phyloP scores from a whole-genome alignment of 352 stramenopile species.

The Discostella stelligera region DNA sequence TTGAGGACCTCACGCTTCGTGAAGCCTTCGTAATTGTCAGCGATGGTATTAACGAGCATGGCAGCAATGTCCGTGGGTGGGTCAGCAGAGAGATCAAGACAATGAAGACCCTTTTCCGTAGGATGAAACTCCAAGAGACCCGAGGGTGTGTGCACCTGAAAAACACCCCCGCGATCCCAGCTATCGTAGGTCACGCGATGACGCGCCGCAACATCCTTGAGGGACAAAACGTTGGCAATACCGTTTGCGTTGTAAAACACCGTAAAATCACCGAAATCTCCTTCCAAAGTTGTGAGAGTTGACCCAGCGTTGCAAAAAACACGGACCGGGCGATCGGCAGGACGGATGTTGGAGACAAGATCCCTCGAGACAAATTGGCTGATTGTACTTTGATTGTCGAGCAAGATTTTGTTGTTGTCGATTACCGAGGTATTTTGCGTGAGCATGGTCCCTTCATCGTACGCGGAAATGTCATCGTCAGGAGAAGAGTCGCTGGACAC shows the following conservation, averaged over 20 bases:
- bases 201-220: slow-evolving; percentile 1
- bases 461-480: too few relatives aligned
- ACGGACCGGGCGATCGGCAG: not conserved
- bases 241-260: slow-evolving; percentile 23
- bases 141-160: not conserved
- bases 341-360: not conserved
- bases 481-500: not conserved
- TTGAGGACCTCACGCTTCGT: slow-evolving; percentile 11
- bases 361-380: not conserved
- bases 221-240: slow-evolving; percentile 47
- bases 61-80: too few relatives aligned
- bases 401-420: not conserved
- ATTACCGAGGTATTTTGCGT: not conserved
- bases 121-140: not conserved
- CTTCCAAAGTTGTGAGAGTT: not conserved
- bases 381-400: not conserved
- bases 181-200: slow-evolving; percentile 13
- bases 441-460: not conserved
- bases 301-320: slow-evolving; percentile 1
- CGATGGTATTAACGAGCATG: slow-evolving; percentile 5
- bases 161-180: not conserved
- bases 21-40: slow-evolving; percentile 34
- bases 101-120: not conserved
- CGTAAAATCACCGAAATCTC: not conserved
- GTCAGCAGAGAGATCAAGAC: not conserved